Conservation (phyloP, 2,329 filamentous ascomycete genomes). For the Calonectria hongkongensis region DNA sequence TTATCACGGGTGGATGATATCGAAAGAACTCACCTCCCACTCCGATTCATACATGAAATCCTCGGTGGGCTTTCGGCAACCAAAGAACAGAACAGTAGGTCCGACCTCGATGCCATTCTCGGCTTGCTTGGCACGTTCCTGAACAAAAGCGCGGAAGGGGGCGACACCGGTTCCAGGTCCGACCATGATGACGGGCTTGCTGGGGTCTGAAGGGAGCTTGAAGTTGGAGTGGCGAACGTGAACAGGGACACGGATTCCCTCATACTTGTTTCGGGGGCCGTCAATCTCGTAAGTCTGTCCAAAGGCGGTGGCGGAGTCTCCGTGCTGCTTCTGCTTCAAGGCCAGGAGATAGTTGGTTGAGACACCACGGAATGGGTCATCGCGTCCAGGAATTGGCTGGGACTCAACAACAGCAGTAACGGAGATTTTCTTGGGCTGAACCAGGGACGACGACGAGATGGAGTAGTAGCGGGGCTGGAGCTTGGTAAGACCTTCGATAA, state of each 20-base stretch:
- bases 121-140: conserved; percentile 91
- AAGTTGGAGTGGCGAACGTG: conserved; percentile 99
- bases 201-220: conserved; percentile 96
- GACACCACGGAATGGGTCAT: conserved; percentile 90
- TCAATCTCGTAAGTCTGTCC: conserved; percentile 90
- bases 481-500: conserved; percentile 95
- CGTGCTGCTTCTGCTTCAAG: conserved; percentile 97
- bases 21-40: conserved; percentile 83
- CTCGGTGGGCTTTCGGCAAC: conserved; percentile 90
- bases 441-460: conserved; percentile 96
- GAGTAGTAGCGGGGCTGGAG: conserved; percentile 99
- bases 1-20: too few species aligned
- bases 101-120: conserved; percentile 88
- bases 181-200: conserved; percentile 96
- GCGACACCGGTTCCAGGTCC: conserved; percentile 97
- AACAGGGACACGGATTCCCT: conserved; percentile 94
- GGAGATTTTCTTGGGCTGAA: conserved; percentile 95
- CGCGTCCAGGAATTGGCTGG: conserved; percentile 84
- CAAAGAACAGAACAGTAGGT: conserved; percentile 93
- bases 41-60: conserved; percentile 95
- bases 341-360: conserved; percentile 97
- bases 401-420: conserved; percentile 97
- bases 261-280: conserved; percentile 97
- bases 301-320: conserved; percentile 84
- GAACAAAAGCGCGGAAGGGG: conserved; percentile 95